These are phyloP conservation scores for Fabrea salina DNA, from an alignment of 169 alveolate genomes.

Conservation along the genomic window DNA sequence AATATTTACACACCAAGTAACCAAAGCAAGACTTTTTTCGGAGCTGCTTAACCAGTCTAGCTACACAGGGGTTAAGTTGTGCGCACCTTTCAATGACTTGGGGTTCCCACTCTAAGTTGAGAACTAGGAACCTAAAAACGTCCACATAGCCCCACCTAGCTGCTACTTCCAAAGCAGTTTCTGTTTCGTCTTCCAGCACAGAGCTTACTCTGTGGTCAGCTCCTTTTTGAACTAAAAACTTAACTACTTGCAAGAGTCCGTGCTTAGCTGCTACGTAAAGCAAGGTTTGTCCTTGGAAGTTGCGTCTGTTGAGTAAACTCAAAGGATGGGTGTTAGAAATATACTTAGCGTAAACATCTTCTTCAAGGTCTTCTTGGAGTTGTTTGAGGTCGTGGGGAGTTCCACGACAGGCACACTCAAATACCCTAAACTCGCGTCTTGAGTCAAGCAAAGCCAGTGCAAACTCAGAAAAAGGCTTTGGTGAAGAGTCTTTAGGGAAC, in stretches of 20 bases:
- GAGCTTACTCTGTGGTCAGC: slow-evolving; percentile 35
- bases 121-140: slow-evolving; percentile 27
- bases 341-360: slow-evolving; percentile 39
- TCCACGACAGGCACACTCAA: slow-evolving; percentile 30
- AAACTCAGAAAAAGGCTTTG: slow-evolving; percentile 1
- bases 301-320: slow-evolving; percentile 34
- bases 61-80: no score
- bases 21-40: no score
- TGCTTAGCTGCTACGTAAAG: slow-evolving; percentile 22
- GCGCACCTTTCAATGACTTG: no score
- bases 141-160: slow-evolving; percentile 45
- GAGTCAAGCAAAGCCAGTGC: slow-evolving; percentile 32
- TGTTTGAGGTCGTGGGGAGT: slow-evolving; percentile 23
- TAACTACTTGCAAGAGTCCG: slow-evolving; percentile 28
- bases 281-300: slow-evolving; percentile 19
- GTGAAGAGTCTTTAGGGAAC: slow-evolving; percentile 31
- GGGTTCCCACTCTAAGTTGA: no score
- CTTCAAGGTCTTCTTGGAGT: slow-evolving; percentile 16
- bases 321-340: slow-evolving; percentile 27
- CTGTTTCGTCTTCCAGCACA: slow-evolving; percentile 30
- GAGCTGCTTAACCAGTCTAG: no score
- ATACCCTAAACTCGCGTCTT: slow-evolving; percentile 31
- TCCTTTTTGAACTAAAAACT: neutral
- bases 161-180: slow-evolving; percentile 37
- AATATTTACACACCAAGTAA: no score